Evolutionary conservation across 1,284 basidiomycete genomes (phyloP).

Genomic region (Rhodotorula sp.): DNA sequence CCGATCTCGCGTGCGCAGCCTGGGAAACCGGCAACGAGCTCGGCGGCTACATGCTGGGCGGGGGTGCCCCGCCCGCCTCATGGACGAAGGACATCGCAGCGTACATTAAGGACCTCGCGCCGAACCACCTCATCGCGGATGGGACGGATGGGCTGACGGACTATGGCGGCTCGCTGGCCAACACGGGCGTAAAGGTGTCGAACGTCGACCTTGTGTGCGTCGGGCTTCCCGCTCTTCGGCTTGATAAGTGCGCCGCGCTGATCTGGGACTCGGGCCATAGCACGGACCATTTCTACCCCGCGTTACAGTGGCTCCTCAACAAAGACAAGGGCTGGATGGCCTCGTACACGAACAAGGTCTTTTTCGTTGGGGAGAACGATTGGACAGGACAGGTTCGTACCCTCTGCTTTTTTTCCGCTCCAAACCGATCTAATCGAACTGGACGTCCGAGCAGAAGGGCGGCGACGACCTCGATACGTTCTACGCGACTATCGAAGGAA

Average conservation of each 20-base stretch:
- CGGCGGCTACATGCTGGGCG: conserved; percentile 46
- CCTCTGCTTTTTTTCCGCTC: neutral
- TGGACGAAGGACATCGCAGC: conserved; percentile 52
- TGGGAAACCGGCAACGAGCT: conserved; percentile 55
- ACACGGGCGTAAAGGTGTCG: conserved; percentile 23
- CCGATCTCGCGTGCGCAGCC: conserved; percentile 13
- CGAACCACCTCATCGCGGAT: conserved; percentile 49
- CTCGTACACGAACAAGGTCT: conserved; percentile 27
- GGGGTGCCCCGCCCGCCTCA: conserved; percentile 47
- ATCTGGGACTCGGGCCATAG: conserved; percentile 2
- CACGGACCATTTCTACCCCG: conserved; percentile 47
- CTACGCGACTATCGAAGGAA: conserved; percentile 31
- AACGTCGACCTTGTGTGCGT: conserved; percentile 39
- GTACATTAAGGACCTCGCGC: conserved; percentile 50
- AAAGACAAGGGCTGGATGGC: conserved; percentile 36
- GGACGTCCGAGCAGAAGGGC: conserved; percentile 19
- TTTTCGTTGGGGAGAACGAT: conserved; percentile 45
- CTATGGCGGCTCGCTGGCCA: conserved; percentile 26
- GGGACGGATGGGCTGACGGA: conserved; percentile 43
- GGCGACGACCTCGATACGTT: conserved; percentile 31
- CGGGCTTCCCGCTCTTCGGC: too few relatives aligned
- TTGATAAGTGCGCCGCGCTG: too few relatives aligned
- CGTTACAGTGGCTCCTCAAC: conserved; percentile 37
- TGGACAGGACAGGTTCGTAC: conserved; percentile 39
- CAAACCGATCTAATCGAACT: neutral